Evolutionary conservation across 2,329 filamentous ascomycete species (phyloP), one percentile per base, ranked within the genome.

Genomic region (Alternaria ventricosa): DNA sequence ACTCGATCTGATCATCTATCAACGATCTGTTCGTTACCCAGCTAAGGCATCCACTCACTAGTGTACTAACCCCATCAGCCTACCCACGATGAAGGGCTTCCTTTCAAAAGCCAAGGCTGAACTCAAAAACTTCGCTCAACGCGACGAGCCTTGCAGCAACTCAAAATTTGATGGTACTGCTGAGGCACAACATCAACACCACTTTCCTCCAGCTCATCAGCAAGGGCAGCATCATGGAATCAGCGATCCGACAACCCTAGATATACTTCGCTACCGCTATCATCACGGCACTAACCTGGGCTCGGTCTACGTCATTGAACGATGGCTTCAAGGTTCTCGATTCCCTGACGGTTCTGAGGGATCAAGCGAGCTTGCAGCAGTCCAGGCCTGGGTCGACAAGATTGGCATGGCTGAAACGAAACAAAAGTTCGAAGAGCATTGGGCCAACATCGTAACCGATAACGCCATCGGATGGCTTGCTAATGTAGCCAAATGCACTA

Each of bases 251-350:
- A 81, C 79, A 6, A 58, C 74, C 2, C 68, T 77, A 57, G 83
- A 80, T 55, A 79, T 87, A 20, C 74, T 85, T 27, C 81, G 85
- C 55, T 89, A 88, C 70, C 84, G 87, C 45, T 88, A 87, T 67
- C 86, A 89, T 61, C 85, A 88, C 71, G 87, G 87, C 8, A 83
- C 83, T 1, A 89, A 89, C 62, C 79, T 89, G 3, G 87, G 87
- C 44, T 84, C 84, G 10, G 81, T 88, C 49, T 89, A 88, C 73
- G 83, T 88, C n/a, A 82, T 88, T 5, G 88, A 89, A 71, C 82
- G 84, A 73, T 89, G 87, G 87, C 81, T 89, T 4, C 83, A 81
- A 45, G 77, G 78, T 2, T 83, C 79, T 59, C 84, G 87, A 73
- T 88, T 86, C 66, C 81, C 82, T 3, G 73, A 80, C 2, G 77